Conservation (phyloP, 148 eudicot genomes). For the Heliamphora exappendiculata region DNA sequence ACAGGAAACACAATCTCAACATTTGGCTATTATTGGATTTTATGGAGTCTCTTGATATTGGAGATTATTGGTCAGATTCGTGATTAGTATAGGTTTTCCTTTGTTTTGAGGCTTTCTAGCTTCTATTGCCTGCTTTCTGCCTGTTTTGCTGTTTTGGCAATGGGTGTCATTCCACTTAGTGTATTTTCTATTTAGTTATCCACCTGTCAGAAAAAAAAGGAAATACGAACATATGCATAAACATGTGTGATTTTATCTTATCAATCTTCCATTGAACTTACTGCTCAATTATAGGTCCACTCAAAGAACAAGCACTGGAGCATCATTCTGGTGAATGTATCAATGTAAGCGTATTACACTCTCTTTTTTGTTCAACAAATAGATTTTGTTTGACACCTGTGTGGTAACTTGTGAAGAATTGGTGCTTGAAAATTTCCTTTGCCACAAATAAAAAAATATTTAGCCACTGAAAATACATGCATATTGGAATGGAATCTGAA, state of each 20-base stretch:
- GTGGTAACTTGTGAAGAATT: slow-evolving; percentile 6
- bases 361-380: neutral
- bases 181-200: no score
- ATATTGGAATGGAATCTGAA: neutral
- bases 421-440: neutral
- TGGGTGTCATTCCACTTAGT: no score
- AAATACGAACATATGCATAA: neutral
- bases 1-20: no score
- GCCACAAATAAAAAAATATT: neutral
- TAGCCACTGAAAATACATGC: no score
- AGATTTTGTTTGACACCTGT: neutral
- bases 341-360: slow-evolving; percentile 30
- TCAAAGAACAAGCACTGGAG: slow-evolving; percentile 23
- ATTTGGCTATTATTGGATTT: neutral
- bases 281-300: slow-evolving; percentile 25
- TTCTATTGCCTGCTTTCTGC: no score
- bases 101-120: neutral
- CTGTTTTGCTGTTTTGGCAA: neutral
- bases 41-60: neutral
- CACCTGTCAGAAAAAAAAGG: neutral
- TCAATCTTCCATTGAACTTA: slow-evolving; percentile 4
- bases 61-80: neutral
- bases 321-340: slow-evolving; percentile 20
- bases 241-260: neutral
- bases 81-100: neutral